Percentiles rank a stretch among this genome's conserved stretches.
Conservation (phyloP, 345 rosid species). For the Laguncularia racemosa region DNA sequence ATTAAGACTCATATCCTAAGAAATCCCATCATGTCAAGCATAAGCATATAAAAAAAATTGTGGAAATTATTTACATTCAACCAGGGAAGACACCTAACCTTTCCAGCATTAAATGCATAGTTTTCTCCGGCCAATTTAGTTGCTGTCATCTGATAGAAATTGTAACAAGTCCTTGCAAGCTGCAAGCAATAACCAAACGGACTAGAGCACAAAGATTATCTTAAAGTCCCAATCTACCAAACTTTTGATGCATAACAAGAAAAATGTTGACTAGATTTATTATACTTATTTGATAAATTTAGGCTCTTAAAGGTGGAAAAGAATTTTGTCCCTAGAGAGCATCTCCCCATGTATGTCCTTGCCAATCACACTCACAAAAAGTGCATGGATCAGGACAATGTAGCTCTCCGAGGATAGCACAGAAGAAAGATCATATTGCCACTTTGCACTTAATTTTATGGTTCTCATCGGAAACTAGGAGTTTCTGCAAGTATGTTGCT, state of each 20-base stretch:
- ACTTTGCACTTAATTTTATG: too few species aligned
- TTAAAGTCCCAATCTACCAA: neutral
- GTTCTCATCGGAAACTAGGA: too few species aligned
- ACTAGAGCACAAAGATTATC: neutral
- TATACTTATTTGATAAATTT: too few species aligned
- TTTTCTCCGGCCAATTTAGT: conserved; percentile 96
- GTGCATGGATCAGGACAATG: too few species aligned
- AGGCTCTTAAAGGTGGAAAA: too few species aligned
- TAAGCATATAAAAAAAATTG: neutral
- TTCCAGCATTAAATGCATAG: conserved; percentile 60
- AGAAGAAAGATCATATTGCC: too few species aligned
- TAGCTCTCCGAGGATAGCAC: too few species aligned
- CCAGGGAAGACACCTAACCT: conserved; percentile 25
- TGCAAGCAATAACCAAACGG: conserved; percentile 18
- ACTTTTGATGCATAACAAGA: neutral
- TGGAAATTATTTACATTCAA: neutral
- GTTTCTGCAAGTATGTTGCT: too few species aligned
- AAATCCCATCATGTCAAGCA: neutral
- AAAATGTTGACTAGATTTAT: neutral
- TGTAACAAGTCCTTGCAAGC: conserved; percentile 99
- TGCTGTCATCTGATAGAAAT: conserved; percentile 82
- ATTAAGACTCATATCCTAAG: conserved; percentile 78
- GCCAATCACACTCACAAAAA: too few species aligned
- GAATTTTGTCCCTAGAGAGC: too few species aligned
- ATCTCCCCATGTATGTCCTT: too few species aligned